Base-by-base conservation (phyloP, 1,284 basidiomycete genomes). In the Heterobasidion occidentale region DNA sequence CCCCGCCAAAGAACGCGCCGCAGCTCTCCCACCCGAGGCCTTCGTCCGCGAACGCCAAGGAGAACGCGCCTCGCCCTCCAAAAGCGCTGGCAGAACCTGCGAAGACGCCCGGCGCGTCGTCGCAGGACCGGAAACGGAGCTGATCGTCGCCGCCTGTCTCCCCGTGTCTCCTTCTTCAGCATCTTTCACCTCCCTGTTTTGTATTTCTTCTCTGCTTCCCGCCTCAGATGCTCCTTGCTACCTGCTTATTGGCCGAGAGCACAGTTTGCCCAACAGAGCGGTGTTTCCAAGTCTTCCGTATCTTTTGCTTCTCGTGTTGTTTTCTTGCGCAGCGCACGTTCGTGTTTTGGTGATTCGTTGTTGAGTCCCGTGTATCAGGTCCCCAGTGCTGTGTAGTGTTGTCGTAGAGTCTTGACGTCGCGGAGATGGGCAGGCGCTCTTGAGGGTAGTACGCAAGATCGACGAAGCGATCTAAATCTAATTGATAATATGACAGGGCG, bases 21-120 rank as follows among this genome's bases (percentile, higher is more conserved):
- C 70, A 65, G 60, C 62, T 72, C 9, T 56, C 65, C 33, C 63
- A 65, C 59, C 70, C 70, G 0, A 64, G 67, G 9, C 69, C 70
- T 1, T 53, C 63, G 51, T 62, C 64, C 9, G 53, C 61, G 34
- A 60, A 60, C 1, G 66, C 60, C 46, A 65, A 65, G 59, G 66
- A 65, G 60, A 67, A 66, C 54, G 59, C 62, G 56, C 50, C 50
- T 35, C 56, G 53, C 4, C 47, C 47, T 35, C 38, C 38, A 42
- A 42, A 42, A n/a, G 7, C 36, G 33, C 19, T 36, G 17, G 38
- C 51, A 20, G 46, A 52, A 27, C 59, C 48, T 38, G 49, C 46
- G 19, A 55, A 47, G 46, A 27, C 46, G 17, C 46, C 53, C 12
- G 14, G 19, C 8, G 46, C 56, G 9, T 52, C 48, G 19, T 60